phyloP scores from a whole-genome alignment of 352 stramenopile species.

The Blastocystis sp. region DNA sequence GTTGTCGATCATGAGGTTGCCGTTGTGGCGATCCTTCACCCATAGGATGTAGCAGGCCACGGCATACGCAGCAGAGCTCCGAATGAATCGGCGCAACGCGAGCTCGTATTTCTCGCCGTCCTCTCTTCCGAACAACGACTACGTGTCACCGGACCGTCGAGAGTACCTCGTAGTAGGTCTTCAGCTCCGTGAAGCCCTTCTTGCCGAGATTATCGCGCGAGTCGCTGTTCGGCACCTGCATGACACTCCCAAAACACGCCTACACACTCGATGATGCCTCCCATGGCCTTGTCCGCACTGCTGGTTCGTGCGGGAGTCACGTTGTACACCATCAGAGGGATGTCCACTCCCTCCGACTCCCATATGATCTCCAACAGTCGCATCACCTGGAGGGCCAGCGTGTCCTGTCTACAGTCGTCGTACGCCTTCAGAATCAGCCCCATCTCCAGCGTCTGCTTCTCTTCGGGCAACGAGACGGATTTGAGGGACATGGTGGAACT shows the following conservation, averaged over 20 bases:
- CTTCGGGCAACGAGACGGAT: not conserved
- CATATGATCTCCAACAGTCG: slow-evolving; percentile 56
- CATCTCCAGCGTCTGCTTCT: not conserved
- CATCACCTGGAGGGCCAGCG: slow-evolving; percentile 65
- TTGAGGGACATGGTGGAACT: not conserved
- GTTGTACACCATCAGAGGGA: slow-evolving; percentile 64
- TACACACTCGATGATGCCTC: slow-evolving; percentile 66
- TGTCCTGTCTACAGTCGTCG: slow-evolving; percentile 66
- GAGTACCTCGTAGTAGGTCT: slow-evolving; percentile 63
- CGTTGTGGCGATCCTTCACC: slow-evolving; percentile 90
- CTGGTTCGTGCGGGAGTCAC: slow-evolving; percentile 64
- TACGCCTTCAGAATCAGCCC: slow-evolving; percentile 64
- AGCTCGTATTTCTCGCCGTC: slow-evolving; percentile 68
- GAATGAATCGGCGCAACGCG: slow-evolving; percentile 75
- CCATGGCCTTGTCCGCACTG: slow-evolving; percentile 16
- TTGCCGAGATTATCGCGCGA: slow-evolving; percentile 66
- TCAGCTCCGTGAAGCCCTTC: slow-evolving; percentile 62
- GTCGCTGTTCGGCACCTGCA: slow-evolving; percentile 63
- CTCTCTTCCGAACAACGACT: slow-evolving; percentile 29
- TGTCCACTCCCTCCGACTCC: not conserved
- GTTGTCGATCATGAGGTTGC: slow-evolving; percentile 86
- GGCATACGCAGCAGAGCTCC: slow-evolving; percentile 69
- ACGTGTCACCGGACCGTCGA: not conserved
- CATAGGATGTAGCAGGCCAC: slow-evolving; percentile 79
- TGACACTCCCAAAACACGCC: not conserved